Conservation (phyloP, 2,329 filamentous ascomycete genomes). For the Thelonectria blattea region DNA sequence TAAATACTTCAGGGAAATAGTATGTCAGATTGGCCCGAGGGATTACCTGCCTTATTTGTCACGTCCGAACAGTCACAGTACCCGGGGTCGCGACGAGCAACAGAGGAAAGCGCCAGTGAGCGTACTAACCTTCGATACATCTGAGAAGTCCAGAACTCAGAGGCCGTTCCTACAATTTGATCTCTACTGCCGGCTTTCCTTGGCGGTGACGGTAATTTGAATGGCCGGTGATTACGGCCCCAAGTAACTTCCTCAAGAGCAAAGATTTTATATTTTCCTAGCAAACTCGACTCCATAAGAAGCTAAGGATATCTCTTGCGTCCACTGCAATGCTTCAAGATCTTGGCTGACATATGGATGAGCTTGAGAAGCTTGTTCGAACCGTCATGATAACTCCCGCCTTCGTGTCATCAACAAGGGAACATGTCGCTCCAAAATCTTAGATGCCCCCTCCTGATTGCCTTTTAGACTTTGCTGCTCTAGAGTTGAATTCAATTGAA, state of each 20-base stretch:
- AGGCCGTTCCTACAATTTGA: constrained; percentile 5
- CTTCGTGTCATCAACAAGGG: neutral
- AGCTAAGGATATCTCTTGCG: too few species aligned
- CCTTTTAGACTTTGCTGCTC: neutral
- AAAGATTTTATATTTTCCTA: neutral
- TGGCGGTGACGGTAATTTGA: neutral
- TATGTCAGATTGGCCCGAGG: neutral
- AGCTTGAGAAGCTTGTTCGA: too few species aligned
- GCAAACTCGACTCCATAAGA: too few species aligned
- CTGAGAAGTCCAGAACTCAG: neutral
- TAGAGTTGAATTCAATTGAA: too few species aligned
- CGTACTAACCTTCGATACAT: neutral
- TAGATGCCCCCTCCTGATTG: neutral
- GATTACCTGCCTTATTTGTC: neutral
- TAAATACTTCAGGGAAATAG: neutral
- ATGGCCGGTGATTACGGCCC: neutral
- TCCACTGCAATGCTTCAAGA: too few species aligned
- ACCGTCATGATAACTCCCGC: neutral
- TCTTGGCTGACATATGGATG: too few species aligned
- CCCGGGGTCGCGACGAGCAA: too few species aligned
- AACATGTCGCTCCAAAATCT: neutral
- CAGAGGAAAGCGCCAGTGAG: neutral
- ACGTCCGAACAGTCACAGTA: too few species aligned
- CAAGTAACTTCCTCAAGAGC: neutral
- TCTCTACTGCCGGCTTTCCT: constrained; percentile 5